These are phyloP conservation scores for Tothia fuscella DNA, from an alignment of 2,329 filamentous ascomycete species.

Conservation along the genomic window DNA sequence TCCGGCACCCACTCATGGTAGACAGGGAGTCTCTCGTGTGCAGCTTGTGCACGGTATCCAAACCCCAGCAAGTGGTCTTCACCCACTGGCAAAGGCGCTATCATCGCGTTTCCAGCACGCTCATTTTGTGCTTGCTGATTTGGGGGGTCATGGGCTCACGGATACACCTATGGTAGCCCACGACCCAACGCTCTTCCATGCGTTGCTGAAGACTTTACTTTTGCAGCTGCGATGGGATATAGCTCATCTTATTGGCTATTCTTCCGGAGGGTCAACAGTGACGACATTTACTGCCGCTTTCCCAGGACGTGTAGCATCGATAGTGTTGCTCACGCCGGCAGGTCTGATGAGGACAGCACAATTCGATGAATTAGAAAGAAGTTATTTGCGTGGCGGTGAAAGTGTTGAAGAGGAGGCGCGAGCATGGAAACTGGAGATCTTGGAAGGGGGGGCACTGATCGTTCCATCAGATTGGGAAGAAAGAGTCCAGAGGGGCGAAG, in stretches of 20 bases:
- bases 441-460: slow-evolving; percentile 33
- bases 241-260: slow-evolving; percentile 38
- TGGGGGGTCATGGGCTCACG: slow-evolving; percentile 43
- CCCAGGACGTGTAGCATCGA: slow-evolving; percentile 21
- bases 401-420: slow-evolving; percentile 21
- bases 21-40: slow-evolving; percentile 18
- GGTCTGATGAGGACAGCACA: slow-evolving; percentile 26
- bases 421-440: slow-evolving; percentile 26
- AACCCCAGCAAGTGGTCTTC: slow-evolving; percentile 38
- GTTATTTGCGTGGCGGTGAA: slow-evolving; percentile 17
- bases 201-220: slow-evolving; percentile 29
- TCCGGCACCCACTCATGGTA: background rate
- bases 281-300: slow-evolving; percentile 27
- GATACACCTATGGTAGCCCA: slow-evolving; percentile 36
- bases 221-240: slow-evolving; percentile 29
- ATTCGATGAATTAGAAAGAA: slow-evolving; percentile 20
- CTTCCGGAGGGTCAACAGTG: slow-evolving; percentile 34
- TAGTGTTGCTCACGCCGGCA: slow-evolving; percentile 36
- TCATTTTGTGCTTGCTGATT: slow-evolving; percentile 34
- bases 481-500: slow-evolving; percentile 27
- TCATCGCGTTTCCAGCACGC: slow-evolving; percentile 24
- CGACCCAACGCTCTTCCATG: slow-evolving; percentile 30
- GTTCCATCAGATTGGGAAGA: slow-evolving; percentile 35
- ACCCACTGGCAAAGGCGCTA: slow-evolving; percentile 30
- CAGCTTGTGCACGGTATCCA: slow-evolving; percentile 41